Evolutionary conservation across 1,284 basidiomycete species (phyloP).

Genomic region (Garcileccinum viscosum): DNA sequence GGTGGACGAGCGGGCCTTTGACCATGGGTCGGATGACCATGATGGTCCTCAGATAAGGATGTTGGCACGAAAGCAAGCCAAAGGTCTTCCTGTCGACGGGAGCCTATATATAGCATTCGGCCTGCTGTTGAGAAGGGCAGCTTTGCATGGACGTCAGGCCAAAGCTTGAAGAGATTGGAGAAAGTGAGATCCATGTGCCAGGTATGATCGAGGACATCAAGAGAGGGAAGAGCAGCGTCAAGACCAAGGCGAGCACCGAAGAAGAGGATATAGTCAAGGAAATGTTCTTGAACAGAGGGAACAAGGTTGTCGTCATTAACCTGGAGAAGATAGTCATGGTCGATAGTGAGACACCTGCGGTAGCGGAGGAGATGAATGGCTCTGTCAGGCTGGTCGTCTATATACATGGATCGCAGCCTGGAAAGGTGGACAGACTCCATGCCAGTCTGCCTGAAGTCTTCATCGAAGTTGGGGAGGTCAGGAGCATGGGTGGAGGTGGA

Average conservation of each 20-base stretch:
- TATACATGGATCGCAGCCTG: not conserved
- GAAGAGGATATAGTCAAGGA: constrained; percentile 11
- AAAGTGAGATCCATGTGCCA: constrained; percentile 15
- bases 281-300: constrained; percentile 2
- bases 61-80: constrained; percentile 14
- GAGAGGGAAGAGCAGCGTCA: constrained; percentile 4
- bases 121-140: constrained; percentile 13
- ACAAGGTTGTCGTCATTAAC: not conserved
- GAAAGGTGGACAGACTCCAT: not conserved
- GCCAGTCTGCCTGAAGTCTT: not conserved
- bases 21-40: too few relatives aligned
- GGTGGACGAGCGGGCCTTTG: too few relatives aligned
- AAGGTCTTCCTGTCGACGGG: constrained; percentile 6
- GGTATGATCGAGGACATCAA: not conserved
- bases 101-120: constrained; percentile 8
- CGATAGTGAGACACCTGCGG: not conserved
- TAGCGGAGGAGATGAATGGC: not conserved
- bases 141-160: not conserved
- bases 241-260: constrained; percentile 3
- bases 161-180: not conserved
- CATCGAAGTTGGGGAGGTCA: not conserved
- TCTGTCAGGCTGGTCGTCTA: not conserved
- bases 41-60: not conserved
- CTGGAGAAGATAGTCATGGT: not conserved
- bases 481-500: not conserved